phyloP scores from a whole-genome alignment of 257 asterid species.

The Paulownia fortunei region DNA sequence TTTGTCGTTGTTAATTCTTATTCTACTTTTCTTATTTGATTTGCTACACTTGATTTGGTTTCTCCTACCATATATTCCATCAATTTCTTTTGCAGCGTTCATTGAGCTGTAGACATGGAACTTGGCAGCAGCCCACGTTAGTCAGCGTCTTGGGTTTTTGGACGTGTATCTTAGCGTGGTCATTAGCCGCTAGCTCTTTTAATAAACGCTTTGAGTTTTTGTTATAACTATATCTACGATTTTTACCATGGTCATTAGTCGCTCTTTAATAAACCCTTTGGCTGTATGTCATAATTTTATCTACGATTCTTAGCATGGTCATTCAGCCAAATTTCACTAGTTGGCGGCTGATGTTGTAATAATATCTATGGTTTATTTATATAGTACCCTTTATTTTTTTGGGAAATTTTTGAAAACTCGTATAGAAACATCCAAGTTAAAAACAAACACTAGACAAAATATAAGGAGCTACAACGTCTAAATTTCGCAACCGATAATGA shows the following conservation, averaged over 20 bases:
- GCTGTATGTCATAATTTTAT: neutral
- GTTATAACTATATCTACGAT: neutral
- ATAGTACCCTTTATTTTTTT: too few relatives aligned
- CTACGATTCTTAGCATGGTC: too few relatives aligned
- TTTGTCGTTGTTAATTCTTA: too few relatives aligned
- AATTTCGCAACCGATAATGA: too few relatives aligned
- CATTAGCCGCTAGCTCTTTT: too few relatives aligned
- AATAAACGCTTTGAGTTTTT: neutral
- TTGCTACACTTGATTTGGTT: neutral
- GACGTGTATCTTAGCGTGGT: too few relatives aligned
- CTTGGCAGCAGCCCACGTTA: neutral
- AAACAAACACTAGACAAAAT: neutral
- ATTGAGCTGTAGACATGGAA: neutral
- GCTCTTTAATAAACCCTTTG: neutral
- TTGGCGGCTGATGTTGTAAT: too few relatives aligned
- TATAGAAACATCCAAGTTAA: neutral
- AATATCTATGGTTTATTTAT: too few relatives aligned
- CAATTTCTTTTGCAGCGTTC: conserved; percentile 5
- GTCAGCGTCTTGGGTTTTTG: neutral
- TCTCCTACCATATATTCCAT: neutral
- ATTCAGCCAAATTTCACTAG: too few relatives aligned
- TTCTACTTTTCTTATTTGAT: too few relatives aligned
- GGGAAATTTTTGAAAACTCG: too few relatives aligned
- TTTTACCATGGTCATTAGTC: neutral
- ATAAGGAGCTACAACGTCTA: neutral